A percentile compares a stretch with the other conserved stretches of the same genome.
phyloP scores from a whole-genome alignment of 495 filamentous ascomycete genomes.

The Amniculicola lignicola region DNA sequence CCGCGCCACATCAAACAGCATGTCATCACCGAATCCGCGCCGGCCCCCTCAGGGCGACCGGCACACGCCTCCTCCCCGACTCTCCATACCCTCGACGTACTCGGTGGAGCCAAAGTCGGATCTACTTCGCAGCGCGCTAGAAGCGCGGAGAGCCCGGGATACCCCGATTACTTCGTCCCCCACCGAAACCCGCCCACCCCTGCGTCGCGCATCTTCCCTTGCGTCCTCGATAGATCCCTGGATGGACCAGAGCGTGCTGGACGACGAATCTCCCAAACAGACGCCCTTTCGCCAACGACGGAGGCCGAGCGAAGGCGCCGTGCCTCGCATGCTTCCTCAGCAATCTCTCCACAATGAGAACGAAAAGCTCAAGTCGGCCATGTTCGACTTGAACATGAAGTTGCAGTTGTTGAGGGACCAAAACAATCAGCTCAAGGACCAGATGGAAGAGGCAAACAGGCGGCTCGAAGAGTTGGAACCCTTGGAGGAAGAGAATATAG shows the following conservation, averaged over 20 bases:
- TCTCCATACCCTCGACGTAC: background rate
- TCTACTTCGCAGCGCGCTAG: conserved; percentile 22
- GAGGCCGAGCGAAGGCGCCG: conserved; percentile 13
- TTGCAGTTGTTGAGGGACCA: conserved; percentile 68
- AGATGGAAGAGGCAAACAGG: conserved; percentile 59
- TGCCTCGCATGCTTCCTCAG: conserved; percentile 16
- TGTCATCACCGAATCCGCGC: conserved; percentile 20
- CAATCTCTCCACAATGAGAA: conserved; percentile 35
- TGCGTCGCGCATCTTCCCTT: background rate
- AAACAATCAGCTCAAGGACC: conserved; percentile 53
- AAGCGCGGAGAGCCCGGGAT: conserved; percentile 20
- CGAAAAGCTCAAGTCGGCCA: conserved; percentile 72
- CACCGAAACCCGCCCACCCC: background rate
- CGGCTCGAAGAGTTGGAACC: conserved; percentile 36
- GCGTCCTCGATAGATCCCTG: conserved; percentile 12
- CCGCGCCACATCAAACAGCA: conserved; percentile 5
- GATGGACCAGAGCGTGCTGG: conserved; percentile 14
- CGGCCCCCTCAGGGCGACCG: conserved; percentile 4
- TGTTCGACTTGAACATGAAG: conserved; percentile 87
- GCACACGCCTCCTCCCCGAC: background rate
- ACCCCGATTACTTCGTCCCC: conserved; percentile 2
- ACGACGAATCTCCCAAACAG: conserved; percentile 1
- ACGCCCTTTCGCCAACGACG: conserved; percentile 6
- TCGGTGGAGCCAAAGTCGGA: conserved; percentile 28
- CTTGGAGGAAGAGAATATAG: conserved; percentile 36